A percentile compares a stretch with the other conserved stretches of the same genome.
Evolutionary conservation across 768 basidiomycete genomes (phyloP).

Genomic region (Pleurotus citrinopileatus): DNA sequence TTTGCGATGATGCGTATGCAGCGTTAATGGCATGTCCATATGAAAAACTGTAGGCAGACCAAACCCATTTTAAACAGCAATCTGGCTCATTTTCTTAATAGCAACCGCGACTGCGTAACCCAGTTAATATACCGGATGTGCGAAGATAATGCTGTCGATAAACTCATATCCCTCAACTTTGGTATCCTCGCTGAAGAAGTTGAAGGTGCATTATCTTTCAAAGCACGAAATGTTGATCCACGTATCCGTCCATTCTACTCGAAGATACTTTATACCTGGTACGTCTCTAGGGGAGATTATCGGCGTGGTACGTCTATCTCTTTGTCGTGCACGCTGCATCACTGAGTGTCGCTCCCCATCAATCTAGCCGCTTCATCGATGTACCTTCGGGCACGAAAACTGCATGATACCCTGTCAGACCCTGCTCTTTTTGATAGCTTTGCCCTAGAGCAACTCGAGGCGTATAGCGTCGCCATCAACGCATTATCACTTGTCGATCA

Average conservation of each 20-base stretch:
- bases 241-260: slow-evolving; percentile 83
- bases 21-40: slow-evolving; percentile 72
- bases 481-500: slow-evolving; percentile 79
- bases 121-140: slow-evolving; percentile 92
- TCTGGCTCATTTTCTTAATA: slow-evolving; percentile 28
- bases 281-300: slow-evolving; percentile 83
- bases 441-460: slow-evolving; percentile 72
- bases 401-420: slow-evolving; percentile 55
- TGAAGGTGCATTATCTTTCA: slow-evolving; percentile 85
- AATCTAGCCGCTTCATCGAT: slow-evolving; percentile 79
- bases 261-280: slow-evolving; percentile 93
- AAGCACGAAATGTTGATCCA: slow-evolving; percentile 92
- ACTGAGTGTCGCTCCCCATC: slow-evolving; percentile 10
- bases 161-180: slow-evolving; percentile 81
- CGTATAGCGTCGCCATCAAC: slow-evolving; percentile 86
- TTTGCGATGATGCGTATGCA: slow-evolving; percentile 88
- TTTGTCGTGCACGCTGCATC: slow-evolving; percentile 11
- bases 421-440: slow-evolving; percentile 35
- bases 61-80: slow-evolving; percentile 2
- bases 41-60: slow-evolving; percentile 67
- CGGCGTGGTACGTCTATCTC: slow-evolving; percentile 68
- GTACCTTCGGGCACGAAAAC: slow-evolving; percentile 87
- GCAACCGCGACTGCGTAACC: slow-evolving; percentile 78
- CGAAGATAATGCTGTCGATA: slow-evolving; percentile 78
- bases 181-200: slow-evolving; percentile 83